These are phyloP conservation scores for Mycena filopes DNA, from an alignment of 768 basidiomycete genomes.

Conservation along the genomic window DNA sequence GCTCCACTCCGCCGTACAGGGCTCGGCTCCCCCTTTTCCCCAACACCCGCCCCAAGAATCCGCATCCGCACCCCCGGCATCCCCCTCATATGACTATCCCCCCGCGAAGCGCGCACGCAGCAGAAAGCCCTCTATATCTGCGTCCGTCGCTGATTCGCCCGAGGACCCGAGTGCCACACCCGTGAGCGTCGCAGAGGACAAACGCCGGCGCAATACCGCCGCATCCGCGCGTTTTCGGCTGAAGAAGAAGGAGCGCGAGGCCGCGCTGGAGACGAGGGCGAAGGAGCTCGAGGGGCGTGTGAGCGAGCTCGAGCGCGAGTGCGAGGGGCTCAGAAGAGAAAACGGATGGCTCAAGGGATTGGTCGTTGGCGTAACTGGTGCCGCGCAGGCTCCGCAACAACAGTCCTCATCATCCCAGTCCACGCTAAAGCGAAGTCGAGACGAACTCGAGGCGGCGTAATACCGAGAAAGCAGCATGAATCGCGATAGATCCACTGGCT, in stretches of 20 bases:
- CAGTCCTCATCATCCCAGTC: conserved; percentile 25
- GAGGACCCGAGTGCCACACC: conserved; percentile 42
- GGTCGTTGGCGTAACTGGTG: conserved; percentile 88
- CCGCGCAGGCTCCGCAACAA: conserved; percentile 54
- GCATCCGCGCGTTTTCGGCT: conserved; percentile 93
- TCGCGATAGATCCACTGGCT: conserved; percentile 5
- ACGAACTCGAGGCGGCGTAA: conserved; percentile 37
- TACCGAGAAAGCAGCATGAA: neutral
- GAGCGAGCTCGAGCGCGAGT: conserved; percentile 87
- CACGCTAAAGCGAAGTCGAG: conserved; percentile 47
- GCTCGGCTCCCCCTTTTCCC: conserved; percentile 38
- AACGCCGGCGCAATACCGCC: conserved; percentile 92
- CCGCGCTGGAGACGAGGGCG: conserved; percentile 83
- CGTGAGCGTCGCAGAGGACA: conserved; percentile 80
- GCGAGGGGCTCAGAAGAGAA: conserved; percentile 87
- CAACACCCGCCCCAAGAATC: conserved; percentile 32
- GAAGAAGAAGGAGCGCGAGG: conserved; percentile 97
- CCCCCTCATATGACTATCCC: conserved; percentile 46
- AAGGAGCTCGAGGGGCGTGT: conserved; percentile 88
- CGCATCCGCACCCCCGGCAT: conserved; percentile 30
- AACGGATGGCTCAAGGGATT: conserved; percentile 94
- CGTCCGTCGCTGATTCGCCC: conserved; percentile 45
- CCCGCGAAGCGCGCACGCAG: conserved; percentile 67
- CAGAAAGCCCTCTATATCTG: conserved; percentile 58
- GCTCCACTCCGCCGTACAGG: conserved; percentile 56